Evolutionary conservation across 768 basidiomycete species (phyloP).

Genomic region (Gymnopilus dilepis): DNA sequence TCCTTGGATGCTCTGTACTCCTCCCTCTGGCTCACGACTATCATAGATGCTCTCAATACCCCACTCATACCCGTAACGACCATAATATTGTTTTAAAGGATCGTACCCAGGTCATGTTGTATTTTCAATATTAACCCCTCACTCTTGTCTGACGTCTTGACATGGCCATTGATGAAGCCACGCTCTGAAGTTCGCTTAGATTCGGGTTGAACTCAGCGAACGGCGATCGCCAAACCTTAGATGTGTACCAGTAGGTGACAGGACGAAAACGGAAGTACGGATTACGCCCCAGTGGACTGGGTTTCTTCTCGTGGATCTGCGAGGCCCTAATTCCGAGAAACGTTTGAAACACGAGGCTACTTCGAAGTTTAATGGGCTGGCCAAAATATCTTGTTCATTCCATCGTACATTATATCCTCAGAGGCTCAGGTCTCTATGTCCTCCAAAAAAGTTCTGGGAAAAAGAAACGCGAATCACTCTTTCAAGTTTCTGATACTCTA

Average conservation of each 20-base stretch:
- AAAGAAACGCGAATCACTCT: too few species aligned
- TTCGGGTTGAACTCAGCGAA: slow-evolving; percentile 4
- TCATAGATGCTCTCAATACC: too few species aligned
- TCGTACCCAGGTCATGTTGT: neutral
- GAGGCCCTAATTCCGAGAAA: neutral
- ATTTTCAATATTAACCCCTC: neutral
- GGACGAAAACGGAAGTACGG: neutral
- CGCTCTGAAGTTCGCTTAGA: neutral
- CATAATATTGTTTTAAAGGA: too few species aligned
- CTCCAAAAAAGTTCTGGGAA: too few species aligned
- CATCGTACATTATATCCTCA: too few species aligned
- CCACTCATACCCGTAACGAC: neutral
- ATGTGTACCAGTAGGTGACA: neutral
- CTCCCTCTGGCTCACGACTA: neutral
- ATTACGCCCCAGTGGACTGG: neutral
- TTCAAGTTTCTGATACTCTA: too few species aligned
- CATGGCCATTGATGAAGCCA: neutral
- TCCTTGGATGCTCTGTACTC: neutral
- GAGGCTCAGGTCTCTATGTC: too few species aligned
- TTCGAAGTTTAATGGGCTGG: neutral
- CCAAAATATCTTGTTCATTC: neutral
- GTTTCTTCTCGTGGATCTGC: neutral
- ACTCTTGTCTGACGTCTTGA: neutral
- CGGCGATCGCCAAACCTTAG: neutral
- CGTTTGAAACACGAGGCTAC: neutral